Conservation (phyloP, 805 yeast genomes). For the Sporopachydermia quercuum region DNA sequence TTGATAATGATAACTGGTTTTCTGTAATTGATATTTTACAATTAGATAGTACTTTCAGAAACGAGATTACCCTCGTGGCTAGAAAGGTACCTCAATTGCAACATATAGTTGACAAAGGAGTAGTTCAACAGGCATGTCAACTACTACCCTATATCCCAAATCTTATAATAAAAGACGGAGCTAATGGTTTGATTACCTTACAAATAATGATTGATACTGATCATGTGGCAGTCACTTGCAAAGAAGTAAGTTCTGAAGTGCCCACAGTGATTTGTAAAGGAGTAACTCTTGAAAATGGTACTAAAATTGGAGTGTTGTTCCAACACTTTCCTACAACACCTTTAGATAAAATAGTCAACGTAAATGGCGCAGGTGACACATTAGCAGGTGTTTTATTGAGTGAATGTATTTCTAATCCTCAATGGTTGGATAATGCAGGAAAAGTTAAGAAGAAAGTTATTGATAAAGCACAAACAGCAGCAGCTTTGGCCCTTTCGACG, state of each 20-base stretch:
- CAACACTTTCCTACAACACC: conserved; percentile 39
- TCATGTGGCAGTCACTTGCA: conserved; percentile 7
- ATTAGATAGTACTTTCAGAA: conserved; percentile 30
- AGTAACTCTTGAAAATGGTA: conserved; percentile 8
- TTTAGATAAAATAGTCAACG: conserved; percentile 36
- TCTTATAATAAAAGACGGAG: conserved; percentile 52
- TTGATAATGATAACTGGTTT: conserved; percentile 59
- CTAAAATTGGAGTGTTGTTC: conserved; percentile 36
- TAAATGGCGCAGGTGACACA: conserved; percentile 85
- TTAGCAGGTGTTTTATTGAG: conserved; percentile 50
- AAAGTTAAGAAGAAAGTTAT: conserved; percentile 14
- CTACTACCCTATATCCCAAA: conserved; percentile 62
- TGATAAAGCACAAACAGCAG: conserved; percentile 21
- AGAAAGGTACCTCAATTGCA: conserved; percentile 14
- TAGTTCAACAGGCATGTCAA: conserved; percentile 52
- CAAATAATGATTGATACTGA: conserved; percentile 17
- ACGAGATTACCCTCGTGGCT: conserved; percentile 23
- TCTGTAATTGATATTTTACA: conserved; percentile 50
- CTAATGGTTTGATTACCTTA: conserved; percentile 39
- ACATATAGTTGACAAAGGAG: conserved; percentile 25
- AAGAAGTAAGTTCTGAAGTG: conserved; percentile 9
- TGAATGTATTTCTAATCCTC: conserved; percentile 17
- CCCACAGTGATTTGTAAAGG: conserved; percentile 6
- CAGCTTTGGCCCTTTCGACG: conserved; percentile 17
- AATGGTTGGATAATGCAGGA: conserved; percentile 20